phyloP scores from a whole-genome alignment of 495 filamentous ascomycete genomes.

The Tuber borchii region DNA sequence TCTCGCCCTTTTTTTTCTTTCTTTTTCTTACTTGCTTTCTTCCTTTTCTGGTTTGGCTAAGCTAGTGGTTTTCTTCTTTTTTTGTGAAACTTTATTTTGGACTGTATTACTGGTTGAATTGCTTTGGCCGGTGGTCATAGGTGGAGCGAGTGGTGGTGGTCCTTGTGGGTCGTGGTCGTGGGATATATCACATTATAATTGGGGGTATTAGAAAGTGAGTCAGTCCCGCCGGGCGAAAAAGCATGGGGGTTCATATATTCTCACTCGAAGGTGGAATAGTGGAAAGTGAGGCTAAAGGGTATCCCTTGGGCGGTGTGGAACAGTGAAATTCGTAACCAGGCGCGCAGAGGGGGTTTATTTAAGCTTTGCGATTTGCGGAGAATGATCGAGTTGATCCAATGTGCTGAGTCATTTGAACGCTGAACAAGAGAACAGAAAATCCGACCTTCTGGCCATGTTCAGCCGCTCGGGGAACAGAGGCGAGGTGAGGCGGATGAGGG shows the following conservation, averaged over 20 bases:
- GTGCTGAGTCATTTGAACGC: background rate
- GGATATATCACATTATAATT: conserved; percentile 4
- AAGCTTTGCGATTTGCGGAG: background rate
- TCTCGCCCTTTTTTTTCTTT: background rate
- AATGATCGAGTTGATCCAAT: background rate
- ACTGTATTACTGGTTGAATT: background rate
- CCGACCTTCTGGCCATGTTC: background rate
- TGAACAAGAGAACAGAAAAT: background rate
- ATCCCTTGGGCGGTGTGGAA: background rate
- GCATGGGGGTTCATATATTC: background rate
- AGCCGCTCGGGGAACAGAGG: background rate
- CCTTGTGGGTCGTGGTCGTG: background rate
- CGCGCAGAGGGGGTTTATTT: background rate
- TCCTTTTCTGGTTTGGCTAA: background rate
- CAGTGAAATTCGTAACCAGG: background rate
- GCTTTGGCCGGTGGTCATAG: background rate
- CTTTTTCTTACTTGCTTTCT: no score
- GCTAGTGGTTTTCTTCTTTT: background rate
- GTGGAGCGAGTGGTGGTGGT: background rate
- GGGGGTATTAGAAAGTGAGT: background rate
- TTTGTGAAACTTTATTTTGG: background rate
- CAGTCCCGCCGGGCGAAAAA: background rate
- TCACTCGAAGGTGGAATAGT: background rate
- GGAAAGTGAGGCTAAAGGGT: background rate
- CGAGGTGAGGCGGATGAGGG: background rate